Base-by-base conservation (phyloP, 352 stramenopile species). In the Globisporangium uncinulatum region DNA sequence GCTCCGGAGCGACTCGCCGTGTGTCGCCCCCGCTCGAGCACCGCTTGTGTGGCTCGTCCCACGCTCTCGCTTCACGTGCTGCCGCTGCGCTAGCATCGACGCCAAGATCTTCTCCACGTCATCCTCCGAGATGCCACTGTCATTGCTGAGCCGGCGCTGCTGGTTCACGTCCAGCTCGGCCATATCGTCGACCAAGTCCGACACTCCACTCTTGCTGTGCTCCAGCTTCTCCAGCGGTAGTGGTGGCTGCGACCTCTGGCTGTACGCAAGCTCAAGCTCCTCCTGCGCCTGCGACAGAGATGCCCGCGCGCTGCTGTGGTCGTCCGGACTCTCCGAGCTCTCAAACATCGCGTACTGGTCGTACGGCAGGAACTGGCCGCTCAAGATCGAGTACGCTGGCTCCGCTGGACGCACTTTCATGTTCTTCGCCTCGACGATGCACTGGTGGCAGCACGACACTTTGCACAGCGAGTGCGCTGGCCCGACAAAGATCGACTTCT, bases 401-500 rank as follows among this genome's bases (percentile, higher is more conserved):
- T 75, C 58, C 0, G 61, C 54, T 1, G 65, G 65, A 8, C 47
- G 68, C 3, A 73, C 39, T 4, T 65, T 20, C 68, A 73, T 69
- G 21, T 59, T 57, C 37, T 64, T 65, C 24, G 53, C 42, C n/a
- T 42, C 15, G 13, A 24, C 21, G n/a, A 64, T 47, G 31, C 56
- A 62, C 43, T 15, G 11, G 9, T 21, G 43, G 29, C 43, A 53
- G 36, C 29, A 56, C 14, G 48, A 49, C n/a, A 48, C 51, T 2
- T 6, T 47, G 29, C 32, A 29, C 24, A 29, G 24, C 17, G 47
- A 41, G 29, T 29, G 47, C 24, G 29, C 24, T 31, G 29, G 24
- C 21, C 66, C 69, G 2, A 64, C 55, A 41, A 77, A 67, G 10
- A 63, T 65, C n/a, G 61, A 61, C 17, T 70, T 56, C 24, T 69